phyloP scores from a whole-genome alignment of 495 filamentous ascomycete species.

The Aspergillus haitiensis region DNA sequence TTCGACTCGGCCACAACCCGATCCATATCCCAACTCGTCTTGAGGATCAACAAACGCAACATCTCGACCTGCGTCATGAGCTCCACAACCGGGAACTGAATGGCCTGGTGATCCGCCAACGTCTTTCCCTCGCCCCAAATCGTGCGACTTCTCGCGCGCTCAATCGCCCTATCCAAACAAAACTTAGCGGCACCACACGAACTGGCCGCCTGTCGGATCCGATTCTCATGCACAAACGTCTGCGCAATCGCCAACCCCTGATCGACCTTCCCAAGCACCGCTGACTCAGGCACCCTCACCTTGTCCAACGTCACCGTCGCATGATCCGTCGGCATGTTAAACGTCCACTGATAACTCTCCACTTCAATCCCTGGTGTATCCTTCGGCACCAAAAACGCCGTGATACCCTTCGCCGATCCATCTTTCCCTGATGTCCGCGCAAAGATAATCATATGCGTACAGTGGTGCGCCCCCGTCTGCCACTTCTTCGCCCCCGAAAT shows the following conservation, averaged over 20 bases:
- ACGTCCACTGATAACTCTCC: slow-evolving; percentile 58
- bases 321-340: slow-evolving; percentile 65
- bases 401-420: slow-evolving; percentile 53
- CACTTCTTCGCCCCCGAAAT: slow-evolving; percentile 61
- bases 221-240: slow-evolving; percentile 63
- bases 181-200: slow-evolving; percentile 57
- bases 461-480: slow-evolving; percentile 60
- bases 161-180: slow-evolving; percentile 55
- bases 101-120: slow-evolving; percentile 57
- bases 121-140: slow-evolving; percentile 54
- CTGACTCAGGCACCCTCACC: slow-evolving; percentile 50
- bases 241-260: slow-evolving; percentile 57
- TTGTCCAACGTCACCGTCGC: slow-evolving; percentile 51
- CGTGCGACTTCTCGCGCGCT: slow-evolving; percentile 50
- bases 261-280: slow-evolving; percentile 48
- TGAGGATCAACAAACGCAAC: slow-evolving; percentile 58
- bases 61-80: slow-evolving; percentile 60
- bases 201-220: slow-evolving; percentile 59
- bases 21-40: slow-evolving; percentile 61
- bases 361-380: slow-evolving; percentile 47
- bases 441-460: slow-evolving; percentile 60
- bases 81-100: slow-evolving; percentile 62
- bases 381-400: slow-evolving; percentile 56
- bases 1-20: slow-evolving; percentile 38
- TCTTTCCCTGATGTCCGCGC: slow-evolving; percentile 50